These are phyloP conservation scores for Eutypa lata DNA, from an alignment of 2,329 filamentous ascomycete genomes.

Conservation along the genomic window DNA sequence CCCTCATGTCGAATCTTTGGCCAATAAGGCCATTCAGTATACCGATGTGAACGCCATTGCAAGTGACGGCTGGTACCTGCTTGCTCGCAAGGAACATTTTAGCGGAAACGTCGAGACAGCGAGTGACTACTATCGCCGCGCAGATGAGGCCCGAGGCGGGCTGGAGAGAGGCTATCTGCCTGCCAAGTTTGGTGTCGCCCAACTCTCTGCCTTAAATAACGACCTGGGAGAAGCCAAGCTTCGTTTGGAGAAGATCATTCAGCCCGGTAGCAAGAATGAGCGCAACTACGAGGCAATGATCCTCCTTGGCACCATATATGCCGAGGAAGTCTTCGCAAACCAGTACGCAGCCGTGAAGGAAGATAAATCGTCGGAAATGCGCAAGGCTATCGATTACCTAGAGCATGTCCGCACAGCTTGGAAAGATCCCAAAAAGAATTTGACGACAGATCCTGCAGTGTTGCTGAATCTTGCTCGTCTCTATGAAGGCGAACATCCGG, in stretches of 20 bases:
- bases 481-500: slow-evolving; percentile 81
- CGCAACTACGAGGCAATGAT: slow-evolving; percentile 81
- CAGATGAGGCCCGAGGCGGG: slow-evolving; percentile 88
- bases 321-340: slow-evolving; percentile 85
- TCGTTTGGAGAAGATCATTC: slow-evolving; percentile 88
- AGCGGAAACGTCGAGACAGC: slow-evolving; percentile 72
- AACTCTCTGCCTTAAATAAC: slow-evolving; percentile 79
- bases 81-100: slow-evolving; percentile 88
- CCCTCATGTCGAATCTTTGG: slow-evolving; percentile 77
- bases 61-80: slow-evolving; percentile 94
- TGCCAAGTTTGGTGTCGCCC: slow-evolving; percentile 90
- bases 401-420: slow-evolving; percentile 83
- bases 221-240: slow-evolving; percentile 92
- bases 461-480: slow-evolving; percentile 87
- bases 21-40: slow-evolving; percentile 89
- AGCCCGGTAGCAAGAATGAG: slow-evolving; percentile 65
- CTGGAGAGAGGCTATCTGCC: slow-evolving; percentile 88
- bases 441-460: slow-evolving; percentile 79
- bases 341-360: slow-evolving; percentile 73
- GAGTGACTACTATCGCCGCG: slow-evolving; percentile 80
- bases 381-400: slow-evolving; percentile 80
- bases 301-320: slow-evolving; percentile 84
- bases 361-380: slow-evolving; percentile 80
- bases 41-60: slow-evolving; percentile 96
- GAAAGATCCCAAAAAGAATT: slow-evolving; percentile 88